Percentiles rank a stretch among this genome's conserved stretches.
Conservation (phyloP, 139 green algal species). For the Mychonastes homosphaera region DNA sequence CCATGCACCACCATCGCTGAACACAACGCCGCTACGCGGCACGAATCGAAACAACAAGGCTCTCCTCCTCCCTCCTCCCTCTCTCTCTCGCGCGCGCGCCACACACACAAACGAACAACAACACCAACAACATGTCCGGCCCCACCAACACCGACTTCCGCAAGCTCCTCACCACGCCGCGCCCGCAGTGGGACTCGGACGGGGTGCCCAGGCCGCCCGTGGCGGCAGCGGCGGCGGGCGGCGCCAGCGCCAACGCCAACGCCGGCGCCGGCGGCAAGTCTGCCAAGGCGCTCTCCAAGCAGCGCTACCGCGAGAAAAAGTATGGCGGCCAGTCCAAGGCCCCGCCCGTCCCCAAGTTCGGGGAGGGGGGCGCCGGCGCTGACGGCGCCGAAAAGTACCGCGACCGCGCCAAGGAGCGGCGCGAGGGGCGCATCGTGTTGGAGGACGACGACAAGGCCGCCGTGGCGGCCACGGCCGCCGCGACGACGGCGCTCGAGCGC, state of each 20-base stretch:
- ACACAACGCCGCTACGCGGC: no score
- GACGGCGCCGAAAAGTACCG: constrained; percentile 13
- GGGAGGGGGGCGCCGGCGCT: constrained; percentile 1
- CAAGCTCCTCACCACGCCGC: constrained; percentile 46
- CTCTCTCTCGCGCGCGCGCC: no score
- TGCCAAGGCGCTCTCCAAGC: constrained; percentile 21
- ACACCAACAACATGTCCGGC: no score
- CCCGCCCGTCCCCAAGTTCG: constrained; percentile 6
- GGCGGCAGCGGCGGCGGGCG: not conserved
- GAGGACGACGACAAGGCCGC: constrained; percentile 38
- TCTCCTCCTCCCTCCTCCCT: no score
- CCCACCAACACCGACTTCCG: constrained; percentile 62
- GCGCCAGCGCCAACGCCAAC: not conserved
- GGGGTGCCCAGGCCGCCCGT: not conserved
- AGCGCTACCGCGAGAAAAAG: not conserved
- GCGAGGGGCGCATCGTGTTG: constrained; percentile 45
- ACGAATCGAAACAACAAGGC: no score
- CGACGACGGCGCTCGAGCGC: not conserved
- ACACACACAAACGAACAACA: no score
- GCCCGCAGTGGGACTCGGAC: constrained; percentile 15
- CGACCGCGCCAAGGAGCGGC: constrained; percentile 64
- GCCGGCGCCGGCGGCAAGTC: constrained; percentile 5
- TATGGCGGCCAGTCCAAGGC: not conserved
- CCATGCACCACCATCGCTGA: no score
- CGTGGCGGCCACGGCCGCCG: constrained; percentile 8